A percentile compares a stretch with the other conserved stretches of the same genome.
These are phyloP conservation scores for Ceriops tagal DNA, from an alignment of 345 rosid species.

Conservation along the genomic window DNA sequence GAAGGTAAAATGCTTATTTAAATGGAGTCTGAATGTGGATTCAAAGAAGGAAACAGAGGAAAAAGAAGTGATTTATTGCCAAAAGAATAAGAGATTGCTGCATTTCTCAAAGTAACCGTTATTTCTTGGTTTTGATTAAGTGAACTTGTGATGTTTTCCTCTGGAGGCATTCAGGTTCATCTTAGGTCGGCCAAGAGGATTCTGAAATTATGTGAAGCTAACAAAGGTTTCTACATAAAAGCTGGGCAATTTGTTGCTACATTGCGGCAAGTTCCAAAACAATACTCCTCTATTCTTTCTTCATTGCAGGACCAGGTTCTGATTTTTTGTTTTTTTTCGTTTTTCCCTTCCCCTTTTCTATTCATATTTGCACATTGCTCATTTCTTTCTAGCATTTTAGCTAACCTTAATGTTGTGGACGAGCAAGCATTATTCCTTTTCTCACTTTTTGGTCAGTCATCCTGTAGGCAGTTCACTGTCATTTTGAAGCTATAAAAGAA, in stretches of 20 bases:
- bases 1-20: no score
- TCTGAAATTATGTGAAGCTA: conserved; percentile 59
- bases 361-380: background rate
- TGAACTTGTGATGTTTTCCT: background rate
- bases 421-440: conserved; percentile 9
- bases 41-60: no score
- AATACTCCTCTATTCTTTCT: conserved; percentile 63
- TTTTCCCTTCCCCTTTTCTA: background rate
- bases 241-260: conserved; percentile 89
- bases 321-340: background rate
- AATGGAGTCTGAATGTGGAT: no score
- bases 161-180: conserved; percentile 51
- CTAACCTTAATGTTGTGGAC: background rate
- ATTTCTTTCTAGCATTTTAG: background rate
- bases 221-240: conserved; percentile 83
- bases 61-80: no score
- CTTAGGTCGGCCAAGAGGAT: conserved; percentile 71
- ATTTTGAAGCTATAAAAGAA: conserved; percentile 56
- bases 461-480: conserved; percentile 69
- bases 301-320: conserved; percentile 77
- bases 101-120: background rate
- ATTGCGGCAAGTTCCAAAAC: conserved; percentile 69
- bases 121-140: conserved; percentile 2
- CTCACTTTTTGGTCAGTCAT: conserved; percentile 15
- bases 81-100: background rate